Evolutionary conservation across 805 yeast species (phyloP).

Genomic region (Saccharomyces paradoxus): DNA sequence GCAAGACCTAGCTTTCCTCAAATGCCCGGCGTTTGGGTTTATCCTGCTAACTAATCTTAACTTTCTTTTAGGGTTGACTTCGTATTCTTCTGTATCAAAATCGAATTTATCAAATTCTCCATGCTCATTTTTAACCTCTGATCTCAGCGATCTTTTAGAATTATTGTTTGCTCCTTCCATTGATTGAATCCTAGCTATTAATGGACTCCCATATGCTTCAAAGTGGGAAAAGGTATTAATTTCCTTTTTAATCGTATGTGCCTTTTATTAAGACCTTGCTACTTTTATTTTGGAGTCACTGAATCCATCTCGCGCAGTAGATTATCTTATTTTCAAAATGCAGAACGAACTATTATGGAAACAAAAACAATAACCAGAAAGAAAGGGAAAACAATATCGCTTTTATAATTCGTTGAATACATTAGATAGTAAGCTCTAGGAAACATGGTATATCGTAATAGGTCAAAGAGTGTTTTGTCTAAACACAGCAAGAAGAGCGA

Average conservation of each 20-base stretch:
- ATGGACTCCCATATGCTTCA: not conserved
- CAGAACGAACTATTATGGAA: not conserved
- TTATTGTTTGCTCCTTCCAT: not conserved
- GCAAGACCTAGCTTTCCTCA: not conserved
- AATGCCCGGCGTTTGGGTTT: not conserved
- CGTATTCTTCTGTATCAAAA: conserved; percentile 29
- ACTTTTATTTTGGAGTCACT: not conserved
- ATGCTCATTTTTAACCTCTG: conserved; percentile 5
- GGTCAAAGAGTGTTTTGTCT: not conserved
- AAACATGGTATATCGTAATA: not conserved
- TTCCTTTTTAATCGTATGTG: not conserved
- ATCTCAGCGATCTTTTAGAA: conserved; percentile 10
- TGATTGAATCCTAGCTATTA: not conserved
- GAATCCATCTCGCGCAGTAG: not conserved
- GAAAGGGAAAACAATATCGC: not conserved
- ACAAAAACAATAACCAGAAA: not conserved
- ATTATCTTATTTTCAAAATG: not conserved
- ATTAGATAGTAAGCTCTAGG: not conserved
- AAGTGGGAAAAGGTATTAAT: too few relatives aligned
- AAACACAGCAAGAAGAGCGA: not conserved
- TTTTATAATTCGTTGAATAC: not conserved
- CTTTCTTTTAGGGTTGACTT: conserved; percentile 12
- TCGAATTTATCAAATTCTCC: conserved; percentile 27
- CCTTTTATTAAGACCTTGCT: not conserved
- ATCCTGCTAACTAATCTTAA: conserved; percentile 11